Evolutionary conservation across 83 land plant genomes (phyloP).

Genomic region (Diphasiastrum complanatum): DNA sequence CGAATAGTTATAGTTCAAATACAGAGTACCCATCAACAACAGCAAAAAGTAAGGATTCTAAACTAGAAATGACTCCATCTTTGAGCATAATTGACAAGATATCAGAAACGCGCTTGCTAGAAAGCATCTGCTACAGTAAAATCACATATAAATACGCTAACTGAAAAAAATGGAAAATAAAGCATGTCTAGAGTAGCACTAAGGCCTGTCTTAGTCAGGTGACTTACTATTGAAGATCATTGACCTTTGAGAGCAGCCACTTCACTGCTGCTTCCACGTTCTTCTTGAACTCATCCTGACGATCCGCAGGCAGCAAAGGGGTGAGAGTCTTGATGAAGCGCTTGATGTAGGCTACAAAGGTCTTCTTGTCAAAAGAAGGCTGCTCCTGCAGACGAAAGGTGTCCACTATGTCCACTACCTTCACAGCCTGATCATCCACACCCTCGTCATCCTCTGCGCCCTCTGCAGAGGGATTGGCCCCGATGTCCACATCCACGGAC

Average conservation of each 20-base stretch:
- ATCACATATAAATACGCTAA: too few species aligned
- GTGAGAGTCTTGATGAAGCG: slow-evolving; percentile 31
- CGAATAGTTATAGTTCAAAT: too few species aligned
- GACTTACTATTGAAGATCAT: slow-evolving; percentile 38
- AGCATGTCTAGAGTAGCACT: slow-evolving; percentile 5
- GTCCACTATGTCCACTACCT: slow-evolving; percentile 5
- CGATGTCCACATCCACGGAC: background rate
- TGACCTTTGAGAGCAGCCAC: slow-evolving; percentile 32
- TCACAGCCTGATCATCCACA: background rate
- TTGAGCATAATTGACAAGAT: too few species aligned
- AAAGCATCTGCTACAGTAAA: too few species aligned
- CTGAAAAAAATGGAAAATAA: background rate
- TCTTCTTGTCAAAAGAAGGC: slow-evolving; percentile 38
- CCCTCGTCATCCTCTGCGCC: slow-evolving; percentile 8
- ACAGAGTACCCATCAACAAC: too few species aligned
- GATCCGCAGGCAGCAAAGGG: slow-evolving; percentile 26
- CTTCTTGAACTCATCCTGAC: slow-evolving; percentile 28
- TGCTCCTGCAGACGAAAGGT: slow-evolving; percentile 33
- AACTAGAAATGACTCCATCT: too few species aligned
- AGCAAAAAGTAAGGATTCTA: too few species aligned
- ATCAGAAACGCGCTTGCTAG: too few species aligned
- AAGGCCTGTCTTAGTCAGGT: background rate
- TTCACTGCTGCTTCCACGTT: slow-evolving; percentile 35
- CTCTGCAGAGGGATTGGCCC: slow-evolving; percentile 9
- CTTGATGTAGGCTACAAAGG: slow-evolving; percentile 31